Base-by-base conservation (phyloP, 176 grass and related monocot species). In the Aegilops longissima region DNA sequence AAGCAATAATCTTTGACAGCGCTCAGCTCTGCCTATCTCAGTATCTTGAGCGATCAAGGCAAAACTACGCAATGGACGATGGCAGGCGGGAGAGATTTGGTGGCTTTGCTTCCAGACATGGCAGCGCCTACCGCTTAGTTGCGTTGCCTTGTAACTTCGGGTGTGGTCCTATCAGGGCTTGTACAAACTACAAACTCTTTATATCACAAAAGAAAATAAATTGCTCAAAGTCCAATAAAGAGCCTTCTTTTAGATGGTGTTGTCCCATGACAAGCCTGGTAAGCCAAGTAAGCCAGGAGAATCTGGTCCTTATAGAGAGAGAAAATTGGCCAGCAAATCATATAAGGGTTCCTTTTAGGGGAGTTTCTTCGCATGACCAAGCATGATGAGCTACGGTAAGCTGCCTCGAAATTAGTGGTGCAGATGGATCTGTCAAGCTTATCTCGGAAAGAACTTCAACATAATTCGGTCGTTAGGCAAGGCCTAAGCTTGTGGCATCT, bases 371-470 rank as follows among this genome's bases (percentile, higher is more conserved):
- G 40, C 18, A 49, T 35, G n/a, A 35, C 6, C 9, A 54, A 73
- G 23, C 34, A 51, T 36, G 18, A 58, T 61, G 61, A 65, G 36
- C 21, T 80, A 65, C 31, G 6, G 7, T 56, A 70, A 82, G 33
- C 2, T 83, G 51, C 12, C 67, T 71, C 70, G 27, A 69, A 71
- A 82, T 82, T 71, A 82, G 66, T 24, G 47, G 27, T 71, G 38
- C 12, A 72, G 58, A 72, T 58, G 30, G 33, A 34, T 83, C 31
- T 73, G 70, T 72, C 68, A 83, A 82, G 8, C 14, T 83, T 83
- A 36, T 9, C 3, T 47, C 6, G 5, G 5, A 58, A 23, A 34
- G 18, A 70, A 70, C 20, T 18, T 71, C 34, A 58, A 82, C 24
- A 56, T 6, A 58, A 82, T 8, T 61, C 66, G 18, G 8, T 58